These are phyloP conservation scores for Chernovozyma sophiae-reginae DNA, from an alignment of 1,139 yeast genomes.

Conservation along the genomic window DNA sequence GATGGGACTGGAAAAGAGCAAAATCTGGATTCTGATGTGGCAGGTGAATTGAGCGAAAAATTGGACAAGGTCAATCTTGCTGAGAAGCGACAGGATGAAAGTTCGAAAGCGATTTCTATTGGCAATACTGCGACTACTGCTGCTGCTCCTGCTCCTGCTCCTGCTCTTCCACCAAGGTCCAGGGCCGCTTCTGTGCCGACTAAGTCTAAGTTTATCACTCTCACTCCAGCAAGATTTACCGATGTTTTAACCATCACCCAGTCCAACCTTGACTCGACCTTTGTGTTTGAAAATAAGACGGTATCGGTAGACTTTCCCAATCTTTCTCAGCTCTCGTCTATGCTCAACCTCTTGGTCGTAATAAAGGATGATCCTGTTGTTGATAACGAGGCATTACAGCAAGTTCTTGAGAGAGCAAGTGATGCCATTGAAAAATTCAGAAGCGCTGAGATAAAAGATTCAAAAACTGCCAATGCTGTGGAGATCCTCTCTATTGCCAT, in stretches of 20 bases:
- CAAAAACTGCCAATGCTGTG: slow-evolving; percentile 27
- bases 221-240: slow-evolving; percentile 32
- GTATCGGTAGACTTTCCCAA: slow-evolving; percentile 20
- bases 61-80: not conserved
- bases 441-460: slow-evolving; percentile 11
- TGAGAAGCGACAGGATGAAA: not conserved
- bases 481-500: slow-evolving; percentile 37
- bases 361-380: slow-evolving; percentile 26
- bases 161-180: slow-evolving; percentile 19
- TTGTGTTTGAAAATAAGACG: slow-evolving; percentile 10
- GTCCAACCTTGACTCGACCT: slow-evolving; percentile 21
- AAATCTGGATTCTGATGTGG: not conserved
- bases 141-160: slow-evolving; percentile 7
- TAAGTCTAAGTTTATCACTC: slow-evolving; percentile 27
- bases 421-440: slow-evolving; percentile 14
- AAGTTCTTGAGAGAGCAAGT: slow-evolving; percentile 15
- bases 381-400: slow-evolving; percentile 19
- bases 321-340: slow-evolving; percentile 47
- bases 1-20: not conserved
- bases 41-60: not conserved
- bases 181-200: not conserved
- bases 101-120: not conserved
- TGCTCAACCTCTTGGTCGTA: slow-evolving; percentile 51
- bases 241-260: slow-evolving; percentile 40
- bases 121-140: not conserved